These are phyloP conservation scores for Plasmopara muralis DNA, from an alignment of 352 stramenopile species.

Conservation along the genomic window DNA sequence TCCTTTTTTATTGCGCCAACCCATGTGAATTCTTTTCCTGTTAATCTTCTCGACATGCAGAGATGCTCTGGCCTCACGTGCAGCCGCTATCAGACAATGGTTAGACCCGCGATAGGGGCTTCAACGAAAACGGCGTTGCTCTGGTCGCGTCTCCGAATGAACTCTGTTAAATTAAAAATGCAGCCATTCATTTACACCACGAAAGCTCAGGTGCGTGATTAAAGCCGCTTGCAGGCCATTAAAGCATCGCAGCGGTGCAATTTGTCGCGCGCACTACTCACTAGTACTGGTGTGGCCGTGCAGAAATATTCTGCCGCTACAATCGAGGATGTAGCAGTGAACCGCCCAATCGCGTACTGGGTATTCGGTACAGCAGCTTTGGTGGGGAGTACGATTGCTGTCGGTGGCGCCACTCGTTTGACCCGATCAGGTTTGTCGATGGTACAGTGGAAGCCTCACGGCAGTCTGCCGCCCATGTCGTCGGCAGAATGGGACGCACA, in stretches of 20 bases:
- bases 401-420: constrained; percentile 95
- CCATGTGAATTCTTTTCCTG: constrained; percentile 8
- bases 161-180: constrained; percentile 25
- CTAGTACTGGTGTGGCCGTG: too few relatives aligned
- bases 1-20: not conserved
- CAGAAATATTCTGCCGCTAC: constrained; percentile 33
- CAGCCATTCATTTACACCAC: constrained; percentile 58
- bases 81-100: constrained; percentile 62
- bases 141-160: constrained; percentile 31
- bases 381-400: constrained; percentile 95
- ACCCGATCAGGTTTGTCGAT: constrained; percentile 97
- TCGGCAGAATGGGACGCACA: constrained; percentile 92
- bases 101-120: constrained; percentile 23
- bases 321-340: constrained; percentile 75
- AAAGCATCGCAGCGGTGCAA: too few relatives aligned
- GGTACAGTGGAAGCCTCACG: constrained; percentile 96
- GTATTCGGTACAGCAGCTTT: constrained; percentile 91
- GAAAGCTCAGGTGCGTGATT: constrained; percentile 55
- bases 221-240: not conserved
- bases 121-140: constrained; percentile 27
- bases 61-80: too few relatives aligned
- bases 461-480: constrained; percentile 88
- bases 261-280: too few relatives aligned
- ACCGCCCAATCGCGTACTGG: constrained; percentile 90
- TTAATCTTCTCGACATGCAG: constrained; percentile 10